A percentile compares a stretch with the other conserved stretches of the same genome.
Evolutionary conservation across 768 basidiomycete genomes (phyloP).

Genomic region (Boletus patriciae): DNA sequence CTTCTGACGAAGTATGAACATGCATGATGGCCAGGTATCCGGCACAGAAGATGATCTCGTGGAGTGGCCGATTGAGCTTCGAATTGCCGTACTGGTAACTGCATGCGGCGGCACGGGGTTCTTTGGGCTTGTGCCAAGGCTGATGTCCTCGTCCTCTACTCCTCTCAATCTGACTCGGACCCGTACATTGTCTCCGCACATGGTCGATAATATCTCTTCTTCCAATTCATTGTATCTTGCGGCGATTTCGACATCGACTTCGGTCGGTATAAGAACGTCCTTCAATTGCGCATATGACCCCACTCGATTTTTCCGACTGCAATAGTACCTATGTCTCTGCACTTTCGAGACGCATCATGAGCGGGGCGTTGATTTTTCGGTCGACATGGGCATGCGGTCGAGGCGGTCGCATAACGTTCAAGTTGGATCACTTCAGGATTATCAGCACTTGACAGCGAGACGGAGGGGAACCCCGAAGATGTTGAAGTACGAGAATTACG

Average conservation of each 20-base stretch:
- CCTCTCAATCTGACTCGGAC: slow-evolving; percentile 89
- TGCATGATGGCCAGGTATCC: slow-evolving; percentile 97
- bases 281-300: slow-evolving; percentile 81
- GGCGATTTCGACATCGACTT: slow-evolving; percentile 74
- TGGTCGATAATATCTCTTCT: slow-evolving; percentile 75
- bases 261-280: slow-evolving; percentile 87
- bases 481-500: slow-evolving; percentile 37
- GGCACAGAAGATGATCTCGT: slow-evolving; percentile 97
- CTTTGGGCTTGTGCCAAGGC: slow-evolving; percentile 75
- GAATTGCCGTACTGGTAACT: slow-evolving; percentile 93
- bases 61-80: slow-evolving; percentile 96
- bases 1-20: slow-evolving; percentile 91
- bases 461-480: slow-evolving; percentile 53
- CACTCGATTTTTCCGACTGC: slow-evolving; percentile 97
- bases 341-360: slow-evolving; percentile 99
- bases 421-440: slow-evolving; percentile 62
- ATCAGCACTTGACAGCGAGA: slow-evolving; percentile 5
- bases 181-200: slow-evolving; percentile 95
- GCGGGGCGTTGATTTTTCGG: slow-evolving; percentile 83
- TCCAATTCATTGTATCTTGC: slow-evolving; percentile 92
- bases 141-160: slow-evolving; percentile 94
- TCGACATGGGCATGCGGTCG: slow-evolving; percentile 88
- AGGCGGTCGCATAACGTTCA: slow-evolving; percentile 69
- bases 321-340: slow-evolving; percentile 98
- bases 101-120: slow-evolving; percentile 86